Base-by-base conservation (phyloP, 495 filamentous ascomycete genomes). In the Penicillium tannophilum region DNA sequence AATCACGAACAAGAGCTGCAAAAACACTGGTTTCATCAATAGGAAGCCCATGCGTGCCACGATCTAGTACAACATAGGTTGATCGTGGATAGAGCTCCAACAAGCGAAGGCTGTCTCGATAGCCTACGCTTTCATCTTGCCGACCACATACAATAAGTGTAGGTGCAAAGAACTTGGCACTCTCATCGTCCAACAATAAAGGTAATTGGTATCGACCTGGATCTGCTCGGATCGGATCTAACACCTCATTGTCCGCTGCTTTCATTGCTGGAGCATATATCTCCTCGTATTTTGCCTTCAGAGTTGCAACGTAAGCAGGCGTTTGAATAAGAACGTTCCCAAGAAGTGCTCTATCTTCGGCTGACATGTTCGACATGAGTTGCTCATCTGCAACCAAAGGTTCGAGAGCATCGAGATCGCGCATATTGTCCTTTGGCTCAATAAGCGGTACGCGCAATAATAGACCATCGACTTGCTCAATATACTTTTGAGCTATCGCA, bases 1-100 rank as follows among this genome's bases (percentile, higher is more conserved):
- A 72, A 56, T 72, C 64, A 49, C 64, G 58, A 60, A 72, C 67
- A 62, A 72, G 67, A 52, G 67, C 67, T 51, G 54, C 69, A 63
- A 72, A 72, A 55, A 72, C 46, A 33, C 67, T 47, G 31, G 23
- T 68, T 62, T 72, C 67, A 63, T 72, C 69, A 7, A 72, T 58
- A 56, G 67, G 67, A 58, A 72, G 64, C 19, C 62, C 69, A 68
- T 72, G 69, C 36, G 58, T 72, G 41, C 64, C 61, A 24, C 69
- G 69, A 62, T 72, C 69, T 50, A 72, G 54, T 59, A 72, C 62
- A 52, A 61, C 60, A 60, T 59, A 72, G 1, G 64, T 72, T 23
- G 69, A 70, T 54, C 67, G 60, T 20, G 69, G 69, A 64, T 72
- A 72, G 35, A 70, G 62, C 55, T 66, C 69, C 58, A 70, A 55